Percentiles rank a stretch among this genome's conserved stretches.
Evolutionary conservation across 164 flowering plant genomes (phyloP).

Genomic region (Dillenia turbinata): DNA sequence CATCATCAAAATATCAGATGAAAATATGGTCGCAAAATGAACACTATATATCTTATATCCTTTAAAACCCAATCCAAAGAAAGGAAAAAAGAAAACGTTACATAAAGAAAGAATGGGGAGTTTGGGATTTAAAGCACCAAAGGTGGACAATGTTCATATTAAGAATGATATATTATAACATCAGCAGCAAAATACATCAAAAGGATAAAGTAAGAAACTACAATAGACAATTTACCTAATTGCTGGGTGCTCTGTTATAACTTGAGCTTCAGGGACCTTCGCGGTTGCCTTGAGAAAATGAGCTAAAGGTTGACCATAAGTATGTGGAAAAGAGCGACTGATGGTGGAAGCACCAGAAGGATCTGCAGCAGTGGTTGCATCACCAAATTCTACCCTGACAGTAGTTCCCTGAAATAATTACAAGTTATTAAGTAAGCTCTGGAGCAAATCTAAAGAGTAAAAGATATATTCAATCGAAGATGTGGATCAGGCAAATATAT

Average conservation of each 20-base stretch:
- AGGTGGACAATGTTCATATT: too few species aligned
- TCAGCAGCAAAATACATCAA: background rate
- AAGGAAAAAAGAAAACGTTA: too few species aligned
- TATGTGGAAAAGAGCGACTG: constrained; percentile 64
- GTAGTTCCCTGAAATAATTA: constrained; percentile 65
- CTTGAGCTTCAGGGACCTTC: constrained; percentile 77
- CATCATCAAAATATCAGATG: too few species aligned
- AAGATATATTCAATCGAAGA: too few species aligned
- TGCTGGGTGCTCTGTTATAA: constrained; percentile 84
- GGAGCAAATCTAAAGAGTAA: too few species aligned
- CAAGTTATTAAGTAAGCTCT: too few species aligned
- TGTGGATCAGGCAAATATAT: too few species aligned
- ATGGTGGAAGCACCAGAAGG: constrained; percentile 57
- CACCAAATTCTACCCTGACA: constrained; percentile 94
- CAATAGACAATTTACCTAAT: constrained; percentile 40
- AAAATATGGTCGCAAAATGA: too few species aligned
- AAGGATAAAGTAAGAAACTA: background rate
- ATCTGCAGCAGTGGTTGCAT: constrained; percentile 69
- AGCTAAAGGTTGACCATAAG: constrained; percentile 91
- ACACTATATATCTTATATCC: too few species aligned
- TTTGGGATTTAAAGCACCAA: too few species aligned
- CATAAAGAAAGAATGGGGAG: too few species aligned
- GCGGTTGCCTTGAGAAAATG: constrained; percentile 85
- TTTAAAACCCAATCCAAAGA: too few species aligned
- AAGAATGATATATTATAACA: background rate